phyloP scores from a whole-genome alignment of 2,329 filamentous ascomycete genomes.

The Furcasterigmium furcatum region DNA sequence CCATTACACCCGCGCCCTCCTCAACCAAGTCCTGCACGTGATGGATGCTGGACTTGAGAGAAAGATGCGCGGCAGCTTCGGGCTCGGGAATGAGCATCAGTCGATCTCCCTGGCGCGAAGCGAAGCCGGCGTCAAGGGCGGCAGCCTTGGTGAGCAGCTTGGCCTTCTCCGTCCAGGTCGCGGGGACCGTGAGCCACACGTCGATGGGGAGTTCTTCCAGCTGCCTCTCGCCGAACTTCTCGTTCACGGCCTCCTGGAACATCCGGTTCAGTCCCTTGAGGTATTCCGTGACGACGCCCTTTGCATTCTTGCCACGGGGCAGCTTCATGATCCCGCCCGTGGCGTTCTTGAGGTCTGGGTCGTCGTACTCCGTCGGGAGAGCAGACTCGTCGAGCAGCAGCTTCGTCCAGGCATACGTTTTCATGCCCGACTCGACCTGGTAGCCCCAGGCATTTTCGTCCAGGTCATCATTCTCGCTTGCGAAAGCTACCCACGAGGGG shows the following conservation, averaged over 20 bases:
- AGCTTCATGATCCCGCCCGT: neutral
- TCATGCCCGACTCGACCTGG: neutral
- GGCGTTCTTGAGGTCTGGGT: neutral
- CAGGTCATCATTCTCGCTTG: neutral
- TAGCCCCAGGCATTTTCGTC: neutral
- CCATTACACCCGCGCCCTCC: too few species aligned
- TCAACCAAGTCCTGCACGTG: too few species aligned
- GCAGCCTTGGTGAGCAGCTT: neutral
- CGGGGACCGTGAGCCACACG: neutral
- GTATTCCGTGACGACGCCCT: neutral
- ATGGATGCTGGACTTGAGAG: too few species aligned
- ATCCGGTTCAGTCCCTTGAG: neutral
- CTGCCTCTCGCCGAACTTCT: neutral
- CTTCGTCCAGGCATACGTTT: neutral
- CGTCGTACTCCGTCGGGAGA: neutral
- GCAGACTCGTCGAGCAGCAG: neutral
- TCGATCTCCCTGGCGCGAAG: neutral
- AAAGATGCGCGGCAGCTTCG: too few species aligned
- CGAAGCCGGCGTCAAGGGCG: neutral
- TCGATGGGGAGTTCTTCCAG: neutral
- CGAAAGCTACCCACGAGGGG: neutral
- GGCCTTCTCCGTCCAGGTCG: neutral
- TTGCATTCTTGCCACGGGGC: neutral
- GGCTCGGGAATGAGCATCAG: neutral
- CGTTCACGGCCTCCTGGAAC: neutral